Base-by-base conservation (phyloP, 371 early-diverging fungal species). In the Parasitella parasitica region DNA sequence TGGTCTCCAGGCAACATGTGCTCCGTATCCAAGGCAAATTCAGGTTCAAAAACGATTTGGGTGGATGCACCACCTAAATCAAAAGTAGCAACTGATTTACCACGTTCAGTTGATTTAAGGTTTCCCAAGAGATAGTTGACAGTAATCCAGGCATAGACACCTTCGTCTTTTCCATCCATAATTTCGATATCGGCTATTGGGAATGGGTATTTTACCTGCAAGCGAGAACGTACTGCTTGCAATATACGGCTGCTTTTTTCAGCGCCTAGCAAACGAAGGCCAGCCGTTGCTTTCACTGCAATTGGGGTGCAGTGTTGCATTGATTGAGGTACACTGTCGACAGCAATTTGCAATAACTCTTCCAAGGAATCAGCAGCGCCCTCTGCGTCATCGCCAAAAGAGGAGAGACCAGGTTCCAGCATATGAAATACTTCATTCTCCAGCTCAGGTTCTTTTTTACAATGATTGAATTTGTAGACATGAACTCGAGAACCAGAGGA, bases 61-160 rank as follows among this genome's bases (percentile, higher is more conserved):
- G 96, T 95, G 2, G 94, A 94, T 2, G 92, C 98, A 57, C 98
- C 98, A 35, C 98, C 98, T 56, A 98, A 78, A 75, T 98, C 98
- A 81, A 98, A 89, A n/a, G 95, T 87, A 3, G 94, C 97, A 2
- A 90, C 96, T 2, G 96, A 95, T 4, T 83, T 69, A 16, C 69
- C 78, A 35, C 63, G 66, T 11, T 75, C 63, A 54, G 78, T 74
- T 24, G 66, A 55, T 7, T 80, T 72, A 27, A 91, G 59, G 18
- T 79, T 82, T 2, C 76, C 75, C 26, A 96, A 78, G n/a, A 98
- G 78, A 66, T 92, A 97, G 71, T 98, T 98, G 48, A 97, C 94
- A 0, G 97, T 97, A 56, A 98, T 92, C 98, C 98, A 98, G n/a
- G 97, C 97, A 80, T 85, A 98, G 6, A 97, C 91, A 38, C 96